phyloP scores from a whole-genome alignment of 75 land plant species.

The Pseudotsuga menziesii region DNA sequence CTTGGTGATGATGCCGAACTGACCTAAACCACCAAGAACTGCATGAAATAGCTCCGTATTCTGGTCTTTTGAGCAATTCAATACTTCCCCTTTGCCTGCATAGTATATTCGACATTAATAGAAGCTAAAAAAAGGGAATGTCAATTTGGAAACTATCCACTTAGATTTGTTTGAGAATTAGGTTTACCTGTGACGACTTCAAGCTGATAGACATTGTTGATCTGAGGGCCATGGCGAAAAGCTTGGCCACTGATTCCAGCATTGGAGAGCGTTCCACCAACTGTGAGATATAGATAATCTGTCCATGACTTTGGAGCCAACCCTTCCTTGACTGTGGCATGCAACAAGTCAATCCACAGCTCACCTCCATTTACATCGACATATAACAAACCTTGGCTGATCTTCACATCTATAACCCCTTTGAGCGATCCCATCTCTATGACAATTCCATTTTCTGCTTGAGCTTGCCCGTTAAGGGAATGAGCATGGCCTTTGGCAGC shows the following conservation, averaged over 20 bases:
- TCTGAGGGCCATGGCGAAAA: constrained; percentile 41
- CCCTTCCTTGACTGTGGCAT: constrained; percentile 26
- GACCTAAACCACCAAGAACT: constrained; percentile 48
- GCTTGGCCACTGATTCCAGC: constrained; percentile 53
- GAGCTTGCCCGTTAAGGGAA: constrained; percentile 87
- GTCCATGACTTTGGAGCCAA: constrained; percentile 51
- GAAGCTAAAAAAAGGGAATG: no score
- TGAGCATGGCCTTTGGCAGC: constrained; percentile 90
- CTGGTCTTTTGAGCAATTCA: constrained; percentile 25
- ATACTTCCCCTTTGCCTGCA: constrained; percentile 42
- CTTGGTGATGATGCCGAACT: constrained; percentile 50
- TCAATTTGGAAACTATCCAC: no score
- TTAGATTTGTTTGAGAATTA: no score
- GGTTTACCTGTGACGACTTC: constrained; percentile 37
- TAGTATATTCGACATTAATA: not conserved
- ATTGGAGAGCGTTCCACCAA: constrained; percentile 54
- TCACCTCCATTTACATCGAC: constrained; percentile 64
- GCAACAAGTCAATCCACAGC: constrained; percentile 77
- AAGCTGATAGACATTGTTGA: constrained; percentile 33
- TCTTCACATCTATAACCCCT: constrained; percentile 13
- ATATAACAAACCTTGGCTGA: constrained; percentile 1
- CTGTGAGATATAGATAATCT: constrained; percentile 36
- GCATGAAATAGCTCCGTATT: constrained; percentile 43
- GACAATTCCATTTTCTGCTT: constrained; percentile 68
- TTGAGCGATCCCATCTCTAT: constrained; percentile 34